Conservation (phyloP, 176 grass and related monocot genomes). For the Juncus effusus region DNA sequence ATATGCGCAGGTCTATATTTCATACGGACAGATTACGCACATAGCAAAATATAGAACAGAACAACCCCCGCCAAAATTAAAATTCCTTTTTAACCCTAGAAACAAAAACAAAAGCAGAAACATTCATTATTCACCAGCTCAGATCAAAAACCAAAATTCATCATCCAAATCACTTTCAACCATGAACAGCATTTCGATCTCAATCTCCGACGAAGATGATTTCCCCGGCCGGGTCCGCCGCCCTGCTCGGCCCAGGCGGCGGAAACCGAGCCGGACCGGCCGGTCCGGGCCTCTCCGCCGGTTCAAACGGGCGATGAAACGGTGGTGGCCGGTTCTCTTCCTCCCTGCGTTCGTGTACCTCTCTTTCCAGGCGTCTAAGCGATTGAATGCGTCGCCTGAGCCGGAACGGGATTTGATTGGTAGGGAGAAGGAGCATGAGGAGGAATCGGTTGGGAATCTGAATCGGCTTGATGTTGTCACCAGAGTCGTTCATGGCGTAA, state of each 20-base stretch:
- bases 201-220: constrained; percentile 80
- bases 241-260: constrained; percentile 46
- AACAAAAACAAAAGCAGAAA: too few relatives aligned
- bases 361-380: constrained; percentile 44
- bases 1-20: too few relatives aligned
- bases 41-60: too few relatives aligned
- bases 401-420: neutral
- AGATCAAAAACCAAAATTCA: neutral
- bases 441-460: constrained; percentile 36
- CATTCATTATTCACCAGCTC: neutral
- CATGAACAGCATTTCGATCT: constrained; percentile 63
- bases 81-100: too few relatives aligned
- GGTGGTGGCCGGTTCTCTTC: constrained; percentile 51
- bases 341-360: constrained; percentile 45
- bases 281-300: constrained; percentile 34
- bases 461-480: constrained; percentile 34
- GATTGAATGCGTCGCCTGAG: constrained; percentile 13
- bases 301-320: constrained; percentile 12
- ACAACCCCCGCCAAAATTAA: neutral
- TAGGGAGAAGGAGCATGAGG: neutral
- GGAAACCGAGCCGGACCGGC: constrained; percentile 18
- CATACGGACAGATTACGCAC: too few relatives aligned
- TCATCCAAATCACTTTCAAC: neutral
- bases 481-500: constrained; percentile 44
- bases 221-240: constrained; percentile 54